Base-by-base conservation (phyloP, 2,329 filamentous ascomycete species). In the Ophiostoma novo-ulmi region DNA sequence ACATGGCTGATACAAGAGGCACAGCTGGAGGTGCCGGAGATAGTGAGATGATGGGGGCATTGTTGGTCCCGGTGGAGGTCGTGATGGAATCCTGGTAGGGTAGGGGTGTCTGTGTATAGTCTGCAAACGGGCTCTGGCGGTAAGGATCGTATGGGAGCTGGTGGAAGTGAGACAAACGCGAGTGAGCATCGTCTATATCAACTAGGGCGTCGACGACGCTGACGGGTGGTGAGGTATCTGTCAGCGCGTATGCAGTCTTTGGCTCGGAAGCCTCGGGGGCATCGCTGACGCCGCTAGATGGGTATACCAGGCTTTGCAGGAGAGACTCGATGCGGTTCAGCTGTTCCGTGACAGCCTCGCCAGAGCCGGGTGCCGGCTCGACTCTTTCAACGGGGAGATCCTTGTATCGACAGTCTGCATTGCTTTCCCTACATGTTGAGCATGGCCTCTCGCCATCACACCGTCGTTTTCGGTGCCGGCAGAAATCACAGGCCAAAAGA, bases 401-500 rank as follows among this genome's bases (percentile, higher is more conserved):
- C 70, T 80, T 80, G 75, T 80, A 81, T 8, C 78, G 77, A 68
- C 80, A 81, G 71, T 80, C 78, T 58, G 79, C 79, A 38, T 78
- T 78, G 35, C 79, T 79, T 61, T 80, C 79, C 58, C 74, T 74
- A 71, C 80, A 81, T 2, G 79, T 80, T 64, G 78, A 79, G 71
- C 80, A 81, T 8, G 80, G 79, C 55, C 75, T 77, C 70, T 80
- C 78, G 48, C 79, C 79, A 70, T 80, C 79, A 73, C 79, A 81
- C 70, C 78, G 75, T 69, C 79, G 76, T 73, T 81, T 81, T 39
- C 79, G 76, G 71, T 80, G 77, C 64, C 80, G 74, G 73, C 79
- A 81, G 71, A 81, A 81, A 73, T 81, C 80, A 74, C 80, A 81
- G 70, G 80, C 80, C 72, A 81, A 75, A 35, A 80, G 75, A 64